A percentile compares a stretch with the other conserved stretches of the same genome.
Evolutionary conservation across 148 eudicot species (phyloP).

Genomic region (Camellia sinensis): DNA sequence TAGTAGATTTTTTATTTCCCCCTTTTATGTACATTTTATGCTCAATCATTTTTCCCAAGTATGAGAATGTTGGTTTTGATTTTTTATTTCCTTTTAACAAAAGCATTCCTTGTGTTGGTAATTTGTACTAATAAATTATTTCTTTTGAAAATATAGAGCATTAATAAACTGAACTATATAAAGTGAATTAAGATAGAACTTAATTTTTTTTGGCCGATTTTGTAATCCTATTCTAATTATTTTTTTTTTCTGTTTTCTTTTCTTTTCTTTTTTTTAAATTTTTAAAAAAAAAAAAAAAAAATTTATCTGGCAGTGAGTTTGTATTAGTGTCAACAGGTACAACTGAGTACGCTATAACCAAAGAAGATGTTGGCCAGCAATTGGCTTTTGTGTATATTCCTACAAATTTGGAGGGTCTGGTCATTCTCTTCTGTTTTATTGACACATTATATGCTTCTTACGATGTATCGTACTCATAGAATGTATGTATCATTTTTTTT

Average conservation of each 20-base stretch:
- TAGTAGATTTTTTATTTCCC: no score
- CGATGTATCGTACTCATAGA: background rate
- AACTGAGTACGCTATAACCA: slow-evolving; percentile 64
- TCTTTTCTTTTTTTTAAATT: no score
- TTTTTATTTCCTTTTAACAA: background rate
- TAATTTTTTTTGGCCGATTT: background rate
- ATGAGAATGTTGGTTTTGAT: background rate
- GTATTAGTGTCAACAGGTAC: slow-evolving; percentile 67
- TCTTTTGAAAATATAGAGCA: background rate
- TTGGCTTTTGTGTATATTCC: slow-evolving; percentile 80
- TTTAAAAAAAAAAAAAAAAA: background rate
- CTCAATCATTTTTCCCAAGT: background rate
- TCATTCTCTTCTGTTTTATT: slow-evolving; percentile 13
- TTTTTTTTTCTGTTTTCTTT: background rate
- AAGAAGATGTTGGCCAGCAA: slow-evolving; percentile 75
- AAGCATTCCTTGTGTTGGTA: background rate
- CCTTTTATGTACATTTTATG: background rate
- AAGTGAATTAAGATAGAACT: background rate
- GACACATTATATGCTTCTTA: background rate
- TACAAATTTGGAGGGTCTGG: slow-evolving; percentile 81
- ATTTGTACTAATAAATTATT: background rate
- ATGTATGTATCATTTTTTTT: background rate
- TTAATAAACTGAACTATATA: background rate
- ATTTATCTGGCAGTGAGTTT: slow-evolving; percentile 56
- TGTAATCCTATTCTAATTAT: background rate